A percentile compares a stretch with the other conserved stretches of the same genome.
These are phyloP conservation scores for Pseudocercospora pini-densiflorae DNA, from an alignment of 2,329 filamentous ascomycete species.

Conservation along the genomic window DNA sequence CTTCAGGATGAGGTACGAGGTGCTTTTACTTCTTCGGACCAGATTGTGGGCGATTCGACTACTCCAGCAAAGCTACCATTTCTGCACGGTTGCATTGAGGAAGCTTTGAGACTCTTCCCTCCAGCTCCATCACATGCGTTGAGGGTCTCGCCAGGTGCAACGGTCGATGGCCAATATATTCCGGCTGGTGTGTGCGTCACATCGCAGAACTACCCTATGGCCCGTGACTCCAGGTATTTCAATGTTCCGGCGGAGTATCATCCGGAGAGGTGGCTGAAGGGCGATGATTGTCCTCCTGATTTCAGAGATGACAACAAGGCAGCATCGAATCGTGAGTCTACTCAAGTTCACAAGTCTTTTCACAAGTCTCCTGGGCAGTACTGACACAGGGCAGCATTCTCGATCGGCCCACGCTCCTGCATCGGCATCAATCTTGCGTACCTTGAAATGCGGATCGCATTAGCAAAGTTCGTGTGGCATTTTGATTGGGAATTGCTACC, in stretches of 20 bases:
- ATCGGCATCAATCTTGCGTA: constrained; percentile 24
- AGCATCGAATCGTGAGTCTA: constrained; percentile 1
- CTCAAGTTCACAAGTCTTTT: neutral
- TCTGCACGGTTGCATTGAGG: constrained; percentile 11
- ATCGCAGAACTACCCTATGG: neutral
- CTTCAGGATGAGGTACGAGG: constrained; percentile 11
- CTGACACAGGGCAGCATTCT: constrained; percentile 26
- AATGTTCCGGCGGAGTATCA: neutral
- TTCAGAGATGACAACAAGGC: constrained; percentile 4
- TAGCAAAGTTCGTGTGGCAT: constrained; percentile 8
- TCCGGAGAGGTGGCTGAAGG: constrained; percentile 3
- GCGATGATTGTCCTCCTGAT: neutral
- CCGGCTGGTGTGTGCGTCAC: neutral
- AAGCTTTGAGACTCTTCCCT: constrained; percentile 20
- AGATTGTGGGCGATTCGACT: constrained; percentile 11
- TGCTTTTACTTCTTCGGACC: neutral
- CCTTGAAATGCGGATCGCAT: constrained; percentile 36
- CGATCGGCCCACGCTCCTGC: constrained; percentile 29
- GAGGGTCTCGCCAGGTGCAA: constrained; percentile 5
- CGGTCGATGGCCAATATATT: constrained; percentile 14
- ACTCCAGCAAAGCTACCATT: constrained; percentile 8
- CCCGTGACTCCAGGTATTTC: neutral
- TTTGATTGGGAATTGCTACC: constrained; percentile 6
- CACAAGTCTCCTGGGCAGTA: too few species aligned
- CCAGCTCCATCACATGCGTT: constrained; percentile 12